Evolutionary conservation across 495 filamentous ascomycete genomes (phyloP), one percentile per base, ranked within the genome.

Genomic region (Patellaria atrata): DNA sequence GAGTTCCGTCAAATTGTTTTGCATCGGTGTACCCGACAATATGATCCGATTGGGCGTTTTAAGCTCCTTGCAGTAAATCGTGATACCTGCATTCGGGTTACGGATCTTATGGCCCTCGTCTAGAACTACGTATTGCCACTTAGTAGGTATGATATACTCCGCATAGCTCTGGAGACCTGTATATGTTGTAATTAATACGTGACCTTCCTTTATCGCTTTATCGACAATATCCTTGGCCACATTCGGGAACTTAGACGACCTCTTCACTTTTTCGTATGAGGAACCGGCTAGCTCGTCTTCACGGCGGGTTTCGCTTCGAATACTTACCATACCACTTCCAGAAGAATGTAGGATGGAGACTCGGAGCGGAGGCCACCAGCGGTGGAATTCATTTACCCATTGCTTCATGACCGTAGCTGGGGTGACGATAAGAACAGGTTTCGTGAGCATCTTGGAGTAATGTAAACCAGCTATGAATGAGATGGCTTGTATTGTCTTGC

Each of bases 71-170:
- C 81, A 92, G 46, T 81, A 77, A 30, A 94, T 79, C 0, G 89
- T 93, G 37, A 94, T 85, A 0, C 72, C 75, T 3, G 86, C 80
- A 48, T 96, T 85, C 2, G 89, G 89, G 50, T 96, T 96, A 14
- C 86, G 74, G 41, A 97, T 97, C 57, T 92, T 94, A 57, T 97
- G 89, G 7, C 89, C 89, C 63, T 97, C 89, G 33, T 97, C 89
- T 3, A 97, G 71, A 12, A 96, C 79, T 20, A 83, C 89, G 58
- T 85, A 93, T 3, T 77, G 77, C 89, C 89, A 97, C 27, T 92
- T 70, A 1, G 79, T 69, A 1, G 76, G 71, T 27, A 87, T 77
- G 22, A 96, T 60, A 31, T 82, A 59, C 34, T 79, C 71, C 0
- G 73, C 72, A 52, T 96, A 94, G 0, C 75, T 84, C 46, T 93